Conservation (phyloP, 495 filamentous ascomycete genomes). For the Diplogelasinospora grovesii region DNA sequence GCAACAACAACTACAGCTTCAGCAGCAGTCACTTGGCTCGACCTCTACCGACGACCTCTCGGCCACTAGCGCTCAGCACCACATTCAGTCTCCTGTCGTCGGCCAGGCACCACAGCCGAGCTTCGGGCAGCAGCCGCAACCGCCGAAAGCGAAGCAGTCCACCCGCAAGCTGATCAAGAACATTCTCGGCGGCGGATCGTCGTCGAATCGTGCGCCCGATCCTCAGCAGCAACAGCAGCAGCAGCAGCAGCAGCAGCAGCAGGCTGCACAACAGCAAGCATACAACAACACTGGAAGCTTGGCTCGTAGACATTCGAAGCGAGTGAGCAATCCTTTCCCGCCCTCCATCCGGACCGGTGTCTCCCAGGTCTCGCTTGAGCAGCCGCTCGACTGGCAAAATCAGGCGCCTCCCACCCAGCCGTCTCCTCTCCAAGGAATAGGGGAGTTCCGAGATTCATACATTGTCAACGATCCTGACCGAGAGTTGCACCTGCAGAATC, state of each 20-base stretch:
- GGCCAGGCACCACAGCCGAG: too few relatives aligned
- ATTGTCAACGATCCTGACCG: conserved; percentile 30
- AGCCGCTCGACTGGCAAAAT: conserved; percentile 28
- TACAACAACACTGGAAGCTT: conserved; percentile 37
- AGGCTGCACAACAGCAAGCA: conserved; percentile 21
- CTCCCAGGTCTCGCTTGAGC: conserved; percentile 33
- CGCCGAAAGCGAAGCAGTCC: conserved; percentile 34
- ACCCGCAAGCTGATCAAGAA: conserved; percentile 42
- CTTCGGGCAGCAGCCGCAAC: conserved; percentile 31
- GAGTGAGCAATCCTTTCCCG: conserved; percentile 35
- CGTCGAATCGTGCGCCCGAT: conserved; percentile 26
- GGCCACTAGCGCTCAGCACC: conserved; percentile 13
- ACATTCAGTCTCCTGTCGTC: conserved; percentile 21
- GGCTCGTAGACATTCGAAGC: conserved; percentile 43
- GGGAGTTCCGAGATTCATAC: conserved; percentile 34
- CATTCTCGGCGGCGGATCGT: conserved; percentile 33
- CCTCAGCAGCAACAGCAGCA: conserved; percentile 26
- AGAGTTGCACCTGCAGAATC: conserved; percentile 32
- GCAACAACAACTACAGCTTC: conserved; percentile 20
- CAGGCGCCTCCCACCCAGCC: conserved; percentile 25
- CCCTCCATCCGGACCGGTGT: conserved; percentile 36
- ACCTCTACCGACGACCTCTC: conserved; percentile 35
- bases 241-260: conserved; percentile 23
- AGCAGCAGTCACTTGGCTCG: conserved; percentile 19
- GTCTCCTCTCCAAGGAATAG: conserved; percentile 39